These are phyloP conservation scores for Heterobasidion annosum DNA, from an alignment of 1,284 basidiomycete species.

Conservation along the genomic window DNA sequence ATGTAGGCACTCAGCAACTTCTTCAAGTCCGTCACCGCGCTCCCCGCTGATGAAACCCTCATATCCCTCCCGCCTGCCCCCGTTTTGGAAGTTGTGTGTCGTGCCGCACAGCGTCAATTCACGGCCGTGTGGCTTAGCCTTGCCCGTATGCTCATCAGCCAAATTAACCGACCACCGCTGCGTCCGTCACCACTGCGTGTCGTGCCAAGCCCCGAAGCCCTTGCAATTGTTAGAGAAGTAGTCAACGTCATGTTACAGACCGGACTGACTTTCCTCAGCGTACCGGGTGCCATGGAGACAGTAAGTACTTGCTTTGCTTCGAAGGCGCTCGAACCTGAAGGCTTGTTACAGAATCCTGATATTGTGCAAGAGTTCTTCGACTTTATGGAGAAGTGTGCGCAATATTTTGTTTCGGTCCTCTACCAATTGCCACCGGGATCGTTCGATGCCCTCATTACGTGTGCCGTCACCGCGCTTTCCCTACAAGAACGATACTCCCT, in stretches of 20 bases:
- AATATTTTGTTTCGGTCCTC: constrained; percentile 66
- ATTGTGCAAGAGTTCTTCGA: constrained; percentile 83
- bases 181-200: constrained; percentile 32
- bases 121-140: constrained; percentile 81
- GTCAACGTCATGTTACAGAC: constrained; percentile 54
- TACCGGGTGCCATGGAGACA: constrained; percentile 59
- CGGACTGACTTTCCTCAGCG: constrained; percentile 46
- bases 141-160: constrained; percentile 67
- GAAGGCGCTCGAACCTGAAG: background rate
- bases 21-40: constrained; percentile 72
- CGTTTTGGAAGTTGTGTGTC: constrained; percentile 68
- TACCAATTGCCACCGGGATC: constrained; percentile 58
- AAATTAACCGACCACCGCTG: constrained; percentile 66
- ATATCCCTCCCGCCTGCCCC: constrained; percentile 75
- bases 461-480: constrained; percentile 60
- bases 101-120: constrained; percentile 63
- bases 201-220: constrained; percentile 30
- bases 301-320: constrained; percentile 30
- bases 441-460: constrained; percentile 65
- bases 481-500: constrained; percentile 85
- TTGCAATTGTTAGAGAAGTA: constrained; percentile 39
- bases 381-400: constrained; percentile 67
- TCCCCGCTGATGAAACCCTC: constrained; percentile 65
- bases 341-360: constrained; percentile 65
- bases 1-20: constrained; percentile 66